These are phyloP conservation scores for Leptosphaerulina australis DNA, from an alignment of 2,329 filamentous ascomycete species.

Conservation along the genomic window DNA sequence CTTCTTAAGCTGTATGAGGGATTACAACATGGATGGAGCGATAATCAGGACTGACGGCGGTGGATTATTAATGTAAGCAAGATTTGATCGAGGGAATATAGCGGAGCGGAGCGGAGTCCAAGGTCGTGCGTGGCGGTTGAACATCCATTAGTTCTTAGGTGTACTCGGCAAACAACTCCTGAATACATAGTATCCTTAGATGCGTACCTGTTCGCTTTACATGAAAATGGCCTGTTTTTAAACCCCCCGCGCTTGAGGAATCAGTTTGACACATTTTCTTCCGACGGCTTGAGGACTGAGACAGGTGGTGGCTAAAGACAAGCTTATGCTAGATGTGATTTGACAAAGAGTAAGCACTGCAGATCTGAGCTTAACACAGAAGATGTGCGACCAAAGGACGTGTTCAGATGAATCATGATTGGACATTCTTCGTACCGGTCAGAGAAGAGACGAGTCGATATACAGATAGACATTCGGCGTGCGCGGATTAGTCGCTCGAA, in stretches of 20 bases:
- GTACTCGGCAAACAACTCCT: no score
- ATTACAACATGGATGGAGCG: conserved; percentile 54
- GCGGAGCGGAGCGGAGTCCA: no score
- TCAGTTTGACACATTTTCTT: neutral
- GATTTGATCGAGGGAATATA: neutral
- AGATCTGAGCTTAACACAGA: conserved; percentile 8
- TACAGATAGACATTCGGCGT: neutral
- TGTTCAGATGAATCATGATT: neutral
- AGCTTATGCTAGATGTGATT: conserved; percentile 6
- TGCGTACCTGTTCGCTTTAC: neutral
- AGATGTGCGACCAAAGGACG: neutral
- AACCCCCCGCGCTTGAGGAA: neutral
- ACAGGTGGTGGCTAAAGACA: neutral
- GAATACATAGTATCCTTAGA: neutral
- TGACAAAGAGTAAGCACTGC: conserved; percentile 14
- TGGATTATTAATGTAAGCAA: conserved; percentile 24
- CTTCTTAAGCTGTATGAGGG: conserved; percentile 57
- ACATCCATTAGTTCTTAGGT: no score
- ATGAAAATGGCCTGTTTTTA: conserved; percentile 3
- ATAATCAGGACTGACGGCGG: conserved; percentile 54
- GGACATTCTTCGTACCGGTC: neutral
- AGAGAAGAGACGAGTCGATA: neutral
- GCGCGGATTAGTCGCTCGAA: neutral
- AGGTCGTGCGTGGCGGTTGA: no score
- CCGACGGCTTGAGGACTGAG: neutral